A percentile compares a stretch with the other conserved stretches of the same genome.
phyloP scores from a whole-genome alignment of 306 rosid species.

The Prunus davidiana region DNA sequence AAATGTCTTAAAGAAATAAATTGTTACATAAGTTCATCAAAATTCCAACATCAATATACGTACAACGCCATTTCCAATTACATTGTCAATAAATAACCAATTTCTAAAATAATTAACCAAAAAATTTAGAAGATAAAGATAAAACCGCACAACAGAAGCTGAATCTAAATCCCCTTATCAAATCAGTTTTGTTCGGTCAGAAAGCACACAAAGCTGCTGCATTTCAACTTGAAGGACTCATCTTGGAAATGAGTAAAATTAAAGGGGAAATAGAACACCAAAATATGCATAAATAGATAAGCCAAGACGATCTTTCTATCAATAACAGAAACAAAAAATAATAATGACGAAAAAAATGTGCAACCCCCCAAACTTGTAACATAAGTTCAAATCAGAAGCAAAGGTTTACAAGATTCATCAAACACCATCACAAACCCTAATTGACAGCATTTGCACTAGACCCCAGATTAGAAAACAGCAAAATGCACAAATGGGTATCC shows the following conservation, averaged over 20 bases:
- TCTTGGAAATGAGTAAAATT: neutral
- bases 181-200: conserved; percentile 5
- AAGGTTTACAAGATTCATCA: neutral
- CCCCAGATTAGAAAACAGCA: neutral
- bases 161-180: neutral
- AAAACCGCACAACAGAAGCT: neutral
- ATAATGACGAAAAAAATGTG: neutral
- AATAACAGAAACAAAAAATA: conserved; percentile 8
- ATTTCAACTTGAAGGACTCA: neutral
- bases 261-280: neutral
- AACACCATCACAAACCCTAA: conserved; percentile 22
- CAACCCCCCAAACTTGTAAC: neutral
- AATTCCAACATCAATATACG: neutral
- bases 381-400: neutral
- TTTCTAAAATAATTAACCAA: neutral
- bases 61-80: neutral
- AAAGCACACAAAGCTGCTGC: neutral
- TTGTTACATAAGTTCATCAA: neutral
- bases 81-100: neutral
- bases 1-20: neutral
- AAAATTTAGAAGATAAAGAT: conserved; percentile 1
- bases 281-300: neutral
- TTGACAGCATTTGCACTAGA: conserved; percentile 2
- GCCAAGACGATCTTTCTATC: neutral
- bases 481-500: conserved; percentile 8